Percentiles rank a stretch among this genome's conserved stretches.
phyloP scores from a whole-genome alignment of 208 protist species.

The Porcisia hertigi region DNA sequence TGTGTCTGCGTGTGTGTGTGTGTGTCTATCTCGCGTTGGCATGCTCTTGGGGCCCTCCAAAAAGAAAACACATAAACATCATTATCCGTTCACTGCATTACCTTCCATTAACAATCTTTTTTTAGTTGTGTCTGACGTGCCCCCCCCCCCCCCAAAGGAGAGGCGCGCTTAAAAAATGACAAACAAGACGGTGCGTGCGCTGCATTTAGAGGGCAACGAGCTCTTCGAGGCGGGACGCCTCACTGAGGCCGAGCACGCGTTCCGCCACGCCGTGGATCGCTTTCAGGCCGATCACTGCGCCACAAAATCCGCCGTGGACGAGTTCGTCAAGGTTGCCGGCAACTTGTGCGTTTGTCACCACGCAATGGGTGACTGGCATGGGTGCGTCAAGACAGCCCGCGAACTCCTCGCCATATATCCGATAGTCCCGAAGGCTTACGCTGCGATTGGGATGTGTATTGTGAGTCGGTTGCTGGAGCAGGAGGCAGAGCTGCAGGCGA shows the following conservation, averaged over 20 bases:
- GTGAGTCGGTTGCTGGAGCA: conserved; percentile 33
- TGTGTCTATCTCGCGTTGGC: too few species aligned
- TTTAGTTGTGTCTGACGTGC: too few species aligned
- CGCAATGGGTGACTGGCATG: conserved; percentile 26
- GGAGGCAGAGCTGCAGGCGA: conserved; percentile 28
- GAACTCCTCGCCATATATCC: conserved; percentile 47
- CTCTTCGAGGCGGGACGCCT: conserved; percentile 29
- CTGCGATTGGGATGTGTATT: conserved; percentile 56
- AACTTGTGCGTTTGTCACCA: conserved; percentile 47
- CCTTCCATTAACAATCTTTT: too few species aligned
- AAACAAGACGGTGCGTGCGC: conserved; percentile 16
- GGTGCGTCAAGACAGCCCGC: conserved; percentile 34
- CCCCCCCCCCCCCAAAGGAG: too few species aligned
- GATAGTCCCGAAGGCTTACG: conserved; percentile 54
- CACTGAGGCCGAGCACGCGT: conserved; percentile 25
- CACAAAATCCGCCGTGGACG: conserved; percentile 31
- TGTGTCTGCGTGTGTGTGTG: too few species aligned
- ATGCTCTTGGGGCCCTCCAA: too few species aligned
- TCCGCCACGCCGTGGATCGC: conserved; percentile 31
- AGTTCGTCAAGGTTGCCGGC: conserved; percentile 51
- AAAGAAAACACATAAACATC: too few species aligned
- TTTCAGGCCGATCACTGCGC: conserved; percentile 34
- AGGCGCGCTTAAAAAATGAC: background rate
- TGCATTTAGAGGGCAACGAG: conserved; percentile 30
- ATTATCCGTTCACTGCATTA: too few species aligned